Base-by-base conservation (phyloP, 1,139 yeast species). In the Eremothecium cymbalariae region DNA sequence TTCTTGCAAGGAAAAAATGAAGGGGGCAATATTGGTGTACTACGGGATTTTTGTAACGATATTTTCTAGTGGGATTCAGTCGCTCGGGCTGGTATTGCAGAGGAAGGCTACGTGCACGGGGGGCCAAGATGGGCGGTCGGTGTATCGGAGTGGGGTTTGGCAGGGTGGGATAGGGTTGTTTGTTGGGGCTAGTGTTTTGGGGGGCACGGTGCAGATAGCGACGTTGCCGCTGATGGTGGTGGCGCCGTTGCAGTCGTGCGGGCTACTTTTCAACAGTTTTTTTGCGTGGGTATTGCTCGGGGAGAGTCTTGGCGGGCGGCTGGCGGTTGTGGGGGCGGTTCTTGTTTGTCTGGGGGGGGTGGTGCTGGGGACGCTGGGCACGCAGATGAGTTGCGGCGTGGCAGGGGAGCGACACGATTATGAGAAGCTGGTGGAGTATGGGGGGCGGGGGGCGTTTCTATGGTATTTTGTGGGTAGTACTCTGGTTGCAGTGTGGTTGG, bases 171-270 rank as follows among this genome's bases (percentile, higher is more conserved):
- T 86, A 38, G 47, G 68, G 11, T 56, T 86, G 33, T 86, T 86
- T 55, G 67, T 86, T 22, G 51, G 72, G 8, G 78, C 95, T 32
- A 86, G 85, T 47, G 63, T 86, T 2, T 63, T 85, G 33, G 95
- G 96, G 1, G 80, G 93, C 3, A 67, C 82, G 20, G 80, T 85
- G 22, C 95, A 86, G 57, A 77, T 86, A 27, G 74, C 93, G 2
- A 81, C 95, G 1, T 64, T 86, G 28, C 95, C 95, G 0, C 64
- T 86, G 41, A 80, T 85, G 32, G 70, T 86, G 2, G 58, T 85
- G 37, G 77, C 88, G 22, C 95, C 95, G 0, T 60, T 86, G 33
- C 95, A 86, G 56, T 86, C 94, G 20, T 76, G 80, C 11, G 95
- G 95, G 0, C 67, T 86, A 22, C 88, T 85, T 3, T 85, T 86